Evolutionary conservation across 345 rosid species (phyloP).

Genomic region (Aquilaria yunnanensis): DNA sequence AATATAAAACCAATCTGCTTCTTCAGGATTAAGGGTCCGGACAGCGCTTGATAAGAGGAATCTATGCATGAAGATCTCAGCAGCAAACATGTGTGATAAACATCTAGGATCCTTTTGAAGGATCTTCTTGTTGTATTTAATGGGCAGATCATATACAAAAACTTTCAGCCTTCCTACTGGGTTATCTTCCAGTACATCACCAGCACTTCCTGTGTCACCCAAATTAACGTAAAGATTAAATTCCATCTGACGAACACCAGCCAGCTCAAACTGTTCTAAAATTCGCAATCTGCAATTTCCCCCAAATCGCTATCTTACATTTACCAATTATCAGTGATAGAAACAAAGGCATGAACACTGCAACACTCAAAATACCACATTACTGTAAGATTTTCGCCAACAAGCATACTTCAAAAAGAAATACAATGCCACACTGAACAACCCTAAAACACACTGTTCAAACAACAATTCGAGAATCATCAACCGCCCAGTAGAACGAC

Average conservation of each 20-base stretch:
- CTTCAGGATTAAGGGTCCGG: constrained; percentile 76
- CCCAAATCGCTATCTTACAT: too few species aligned
- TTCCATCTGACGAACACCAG: background rate
- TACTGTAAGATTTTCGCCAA: too few species aligned
- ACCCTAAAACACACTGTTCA: too few species aligned
- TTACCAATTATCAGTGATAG: background rate
- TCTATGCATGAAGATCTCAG: constrained; percentile 88
- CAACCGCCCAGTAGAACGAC: too few species aligned
- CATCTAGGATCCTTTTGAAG: constrained; percentile 96
- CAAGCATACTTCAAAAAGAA: too few species aligned
- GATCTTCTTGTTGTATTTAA: constrained; percentile 85
- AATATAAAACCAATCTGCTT: constrained; percentile 95
- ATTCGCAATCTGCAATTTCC: background rate
- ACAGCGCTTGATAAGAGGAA: constrained; percentile 90
- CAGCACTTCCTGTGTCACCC: constrained; percentile 74
- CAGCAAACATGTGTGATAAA: constrained; percentile 95
- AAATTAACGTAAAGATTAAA: constrained; percentile 4
- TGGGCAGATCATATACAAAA: constrained; percentile 85
- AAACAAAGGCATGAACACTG: background rate
- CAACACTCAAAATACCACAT: background rate
- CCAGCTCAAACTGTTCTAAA: background rate
- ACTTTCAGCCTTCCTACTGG: constrained; percentile 94
- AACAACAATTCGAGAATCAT: background rate
- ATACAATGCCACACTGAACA: too few species aligned
- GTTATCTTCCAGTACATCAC: constrained; percentile 92